Base-by-base conservation (phyloP, 2,329 filamentous ascomycete genomes). In the Fusarium beomiforme region DNA sequence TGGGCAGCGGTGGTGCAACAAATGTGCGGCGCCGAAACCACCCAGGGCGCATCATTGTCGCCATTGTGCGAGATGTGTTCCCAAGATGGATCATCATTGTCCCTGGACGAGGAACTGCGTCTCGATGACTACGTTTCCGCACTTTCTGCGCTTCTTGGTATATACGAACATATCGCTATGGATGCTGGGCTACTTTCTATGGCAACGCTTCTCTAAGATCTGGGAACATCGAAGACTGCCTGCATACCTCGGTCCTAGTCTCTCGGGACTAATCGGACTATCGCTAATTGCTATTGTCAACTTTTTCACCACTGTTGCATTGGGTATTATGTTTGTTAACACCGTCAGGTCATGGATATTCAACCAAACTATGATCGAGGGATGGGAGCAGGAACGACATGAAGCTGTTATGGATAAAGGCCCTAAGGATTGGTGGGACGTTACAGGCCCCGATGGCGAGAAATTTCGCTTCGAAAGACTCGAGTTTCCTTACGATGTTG, bases 101-200 rank as follows among this genome's bases (percentile, higher is more conserved):
- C 92, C 93, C 5, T 96, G 93, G 93, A 95, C 92, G 6, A 84
- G 83, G 67, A 95, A 95, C 81, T 97, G 93, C 83, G 92, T 96
- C 57, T 94, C 92, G 16, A 88, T 94, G 79, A 91, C 90, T 66
- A 95, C 92, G 2, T 93, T 94, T 75, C 93, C 93, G 11, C 91
- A 95, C 82, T 96, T 96, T 80, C 71, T 94, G 49, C 92, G 93
- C 74, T 95, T 96, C 82, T 84, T 96, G 44, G 78, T 89, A 69
- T 95, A 90, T 78, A 86, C 92, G 29, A 91, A 92, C 75, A 65
- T 87, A 17, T 85, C 91, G 4, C 89, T 93, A 72, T 90, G 90
- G 82, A 79, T 81, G 59, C 85, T 95, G 9, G 83, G 85, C 57
- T 84, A 83, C 72, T 86, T 92, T 46, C 82, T 94, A n/a, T 88